Conservation (phyloP, 345 rosid species). For the Eucalyptus pauciflora region DNA sequence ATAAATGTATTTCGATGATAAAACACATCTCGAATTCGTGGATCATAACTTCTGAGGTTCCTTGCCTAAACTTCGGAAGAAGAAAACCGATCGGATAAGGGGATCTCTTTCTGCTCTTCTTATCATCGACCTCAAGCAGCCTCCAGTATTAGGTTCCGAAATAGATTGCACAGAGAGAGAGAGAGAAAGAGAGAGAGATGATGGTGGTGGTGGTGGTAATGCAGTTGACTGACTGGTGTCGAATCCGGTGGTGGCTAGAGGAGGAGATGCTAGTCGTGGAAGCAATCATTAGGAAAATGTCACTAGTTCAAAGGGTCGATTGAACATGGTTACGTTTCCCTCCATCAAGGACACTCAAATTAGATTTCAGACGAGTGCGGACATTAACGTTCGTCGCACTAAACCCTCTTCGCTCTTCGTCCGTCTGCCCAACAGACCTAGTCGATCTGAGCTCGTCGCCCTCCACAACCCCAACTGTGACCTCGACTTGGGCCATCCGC, state of each 20-base stretch:
- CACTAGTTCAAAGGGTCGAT: neutral
- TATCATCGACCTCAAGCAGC: neutral
- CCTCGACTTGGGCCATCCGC: no score
- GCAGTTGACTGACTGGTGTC: neutral
- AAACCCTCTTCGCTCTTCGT: neutral
- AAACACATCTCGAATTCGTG: neutral
- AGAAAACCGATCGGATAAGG: neutral
- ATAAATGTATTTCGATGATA: neutral
- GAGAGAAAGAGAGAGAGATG: neutral
- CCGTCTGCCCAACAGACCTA: neutral
- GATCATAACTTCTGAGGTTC: neutral
- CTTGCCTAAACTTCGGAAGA: neutral
- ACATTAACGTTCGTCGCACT: neutral
- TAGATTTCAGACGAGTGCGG: neutral
- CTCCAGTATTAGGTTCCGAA: neutral
- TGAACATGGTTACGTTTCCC: neutral
- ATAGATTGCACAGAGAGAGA: neutral
- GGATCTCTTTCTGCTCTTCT: neutral
- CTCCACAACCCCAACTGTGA: no score
- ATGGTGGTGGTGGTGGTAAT: neutral
- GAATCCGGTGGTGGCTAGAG: neutral
- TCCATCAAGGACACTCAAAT: neutral
- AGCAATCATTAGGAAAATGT: neutral
- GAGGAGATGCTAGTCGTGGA: neutral
- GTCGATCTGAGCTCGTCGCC: no score